phyloP scores from a whole-genome alignment of 164 flowering plant species.

The Saururus chinensis region DNA sequence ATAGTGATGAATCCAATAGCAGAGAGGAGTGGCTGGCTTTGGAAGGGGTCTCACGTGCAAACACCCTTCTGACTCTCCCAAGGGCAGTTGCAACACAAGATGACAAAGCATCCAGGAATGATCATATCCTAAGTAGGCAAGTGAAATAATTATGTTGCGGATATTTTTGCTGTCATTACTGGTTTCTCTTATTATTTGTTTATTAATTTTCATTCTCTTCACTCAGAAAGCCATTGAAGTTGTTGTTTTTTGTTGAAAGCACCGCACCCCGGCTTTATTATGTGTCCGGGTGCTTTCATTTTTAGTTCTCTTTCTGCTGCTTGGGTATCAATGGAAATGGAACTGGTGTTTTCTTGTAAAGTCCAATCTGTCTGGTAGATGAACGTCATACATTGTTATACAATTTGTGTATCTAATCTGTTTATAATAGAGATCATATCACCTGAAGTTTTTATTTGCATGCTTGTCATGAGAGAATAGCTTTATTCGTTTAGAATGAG shows the following conservation, averaged over 20 bases:
- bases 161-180: not conserved
- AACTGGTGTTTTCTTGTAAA: not conserved
- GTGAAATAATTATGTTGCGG: not conserved
- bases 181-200: not conserved
- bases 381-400: too few relatives aligned
- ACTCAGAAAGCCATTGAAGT: not conserved
- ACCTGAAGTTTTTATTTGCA: not conserved
- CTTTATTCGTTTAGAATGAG: too few relatives aligned
- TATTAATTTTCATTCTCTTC: not conserved
- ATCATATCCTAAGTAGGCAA: not conserved
- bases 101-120: too few relatives aligned
- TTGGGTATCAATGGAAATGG: not conserved
- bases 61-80: slow-evolving; percentile 87
- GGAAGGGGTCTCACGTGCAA: slow-evolving; percentile 85
- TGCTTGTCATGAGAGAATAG: not conserved
- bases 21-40: slow-evolving; percentile 61
- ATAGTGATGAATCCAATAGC: slow-evolving; percentile 11
- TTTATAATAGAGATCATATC: too few relatives aligned
- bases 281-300: not conserved
- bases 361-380: not conserved
- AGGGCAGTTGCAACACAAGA: slow-evolving; percentile 16
- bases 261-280: not conserved
- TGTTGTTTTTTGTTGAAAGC: too few relatives aligned
- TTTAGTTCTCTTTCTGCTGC: not conserved
- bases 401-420: not conserved